Evolutionary conservation across 306 rosid species (phyloP).

Genomic region (Hippophae tibetana): DNA sequence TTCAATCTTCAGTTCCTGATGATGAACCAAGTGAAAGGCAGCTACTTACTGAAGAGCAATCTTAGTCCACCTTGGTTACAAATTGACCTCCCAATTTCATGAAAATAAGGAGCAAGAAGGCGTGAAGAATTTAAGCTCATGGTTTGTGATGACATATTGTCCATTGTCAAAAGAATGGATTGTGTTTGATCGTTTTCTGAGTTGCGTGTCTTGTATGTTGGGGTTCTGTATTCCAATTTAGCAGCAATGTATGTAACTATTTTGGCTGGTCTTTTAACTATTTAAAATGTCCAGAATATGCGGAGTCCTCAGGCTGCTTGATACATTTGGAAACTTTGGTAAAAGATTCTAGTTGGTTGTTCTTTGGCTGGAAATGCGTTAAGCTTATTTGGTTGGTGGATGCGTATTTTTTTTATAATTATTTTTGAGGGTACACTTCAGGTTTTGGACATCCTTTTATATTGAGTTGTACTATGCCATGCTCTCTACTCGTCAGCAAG

Average conservation of each 20-base stretch:
- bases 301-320: constrained; percentile 29
- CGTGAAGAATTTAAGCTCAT: constrained; percentile 44
- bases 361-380: constrained; percentile 10
- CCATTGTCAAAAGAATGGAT: constrained; percentile 51
- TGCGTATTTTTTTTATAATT: too few relatives aligned
- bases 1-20: constrained; percentile 23
- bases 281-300: constrained; percentile 18
- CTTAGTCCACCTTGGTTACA: constrained; percentile 16
- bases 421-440: too few relatives aligned
- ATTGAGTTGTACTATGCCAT: too few relatives aligned
- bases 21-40: constrained; percentile 30
- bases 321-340: constrained; percentile 47
- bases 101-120: constrained; percentile 41
- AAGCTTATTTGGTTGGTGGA: too few relatives aligned
- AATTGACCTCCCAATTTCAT: constrained; percentile 25
- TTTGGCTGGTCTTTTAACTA: constrained; percentile 37
- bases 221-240: constrained; percentile 32
- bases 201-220: constrained; percentile 51
- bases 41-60: constrained; percentile 34
- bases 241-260: constrained; percentile 67
- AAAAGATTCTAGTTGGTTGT: constrained; percentile 27
- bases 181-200: constrained; percentile 36
- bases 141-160: constrained; percentile 55
- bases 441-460: too few relatives aligned
- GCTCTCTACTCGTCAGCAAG: too few relatives aligned